Conservation (phyloP, 176 grass and related monocot genomes). For the Tillandsia leiboldiana region DNA sequence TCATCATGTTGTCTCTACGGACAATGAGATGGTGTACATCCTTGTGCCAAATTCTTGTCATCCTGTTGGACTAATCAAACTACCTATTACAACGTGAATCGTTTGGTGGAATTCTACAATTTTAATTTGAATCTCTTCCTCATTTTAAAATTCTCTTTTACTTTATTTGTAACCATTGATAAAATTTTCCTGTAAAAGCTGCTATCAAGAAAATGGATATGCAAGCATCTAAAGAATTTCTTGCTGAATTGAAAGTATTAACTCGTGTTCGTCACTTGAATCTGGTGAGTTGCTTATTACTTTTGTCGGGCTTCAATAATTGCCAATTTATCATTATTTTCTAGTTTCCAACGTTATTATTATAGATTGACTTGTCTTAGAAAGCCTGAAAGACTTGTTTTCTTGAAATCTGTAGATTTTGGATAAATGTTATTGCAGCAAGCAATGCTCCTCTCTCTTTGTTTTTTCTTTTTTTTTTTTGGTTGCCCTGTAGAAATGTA, state of each 20-base stretch:
- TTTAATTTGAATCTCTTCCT: not conserved
- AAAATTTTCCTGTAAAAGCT: constrained; percentile 44
- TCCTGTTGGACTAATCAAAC: not conserved
- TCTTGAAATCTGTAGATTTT: too few species aligned
- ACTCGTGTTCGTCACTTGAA: constrained; percentile 98
- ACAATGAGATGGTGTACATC: too few species aligned
- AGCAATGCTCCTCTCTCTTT: too few species aligned
- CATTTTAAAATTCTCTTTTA: constrained; percentile 1
- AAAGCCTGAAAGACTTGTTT: too few species aligned
- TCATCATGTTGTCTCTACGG: too few species aligned
- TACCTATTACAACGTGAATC: not conserved
- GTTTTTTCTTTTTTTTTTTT: too few species aligned
- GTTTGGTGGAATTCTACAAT: not conserved
- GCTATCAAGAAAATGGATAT: constrained; percentile 99
- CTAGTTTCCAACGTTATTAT: too few species aligned
- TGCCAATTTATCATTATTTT: too few species aligned
- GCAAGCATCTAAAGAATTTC: constrained; percentile 78
- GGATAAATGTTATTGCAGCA: too few species aligned
- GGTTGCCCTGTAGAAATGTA: not conserved
- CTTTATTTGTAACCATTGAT: constrained; percentile 7
- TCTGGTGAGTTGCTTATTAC: constrained; percentile 45
- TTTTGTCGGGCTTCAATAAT: not conserved
- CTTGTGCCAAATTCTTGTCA: not conserved
- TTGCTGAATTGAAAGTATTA: constrained; percentile 95
- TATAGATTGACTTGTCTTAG: too few species aligned